Conservation (phyloP, 371 early-diverging fungal genomes). For the Mucor sp. region DNA sequence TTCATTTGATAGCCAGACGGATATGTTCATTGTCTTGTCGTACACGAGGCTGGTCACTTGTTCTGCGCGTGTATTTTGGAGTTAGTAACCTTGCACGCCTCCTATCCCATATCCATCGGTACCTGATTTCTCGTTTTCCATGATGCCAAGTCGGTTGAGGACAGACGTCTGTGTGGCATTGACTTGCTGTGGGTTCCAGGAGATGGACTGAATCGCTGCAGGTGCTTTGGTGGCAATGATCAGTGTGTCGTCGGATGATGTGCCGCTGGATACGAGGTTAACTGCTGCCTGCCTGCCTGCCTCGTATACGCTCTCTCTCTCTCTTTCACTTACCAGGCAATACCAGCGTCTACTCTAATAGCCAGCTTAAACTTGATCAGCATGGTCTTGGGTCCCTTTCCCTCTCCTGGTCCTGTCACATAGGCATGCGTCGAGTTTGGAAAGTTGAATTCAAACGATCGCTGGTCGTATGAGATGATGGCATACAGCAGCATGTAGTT, state of each 20-base stretch:
- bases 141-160: constrained; percentile 26
- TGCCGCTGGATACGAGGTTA: constrained; percentile 26
- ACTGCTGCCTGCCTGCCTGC: too few relatives aligned
- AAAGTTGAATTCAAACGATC: constrained; percentile 47
- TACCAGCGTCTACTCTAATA: constrained; percentile 52
- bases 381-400: constrained; percentile 44
- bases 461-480: constrained; percentile 45
- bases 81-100: neutral
- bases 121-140: constrained; percentile 24
- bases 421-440: constrained; percentile 42
- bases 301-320: too few relatives aligned
- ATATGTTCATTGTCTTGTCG: constrained; percentile 43
- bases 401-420: constrained; percentile 54
- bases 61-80: constrained; percentile 21
- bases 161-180: constrained; percentile 45
- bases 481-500: constrained; percentile 50
- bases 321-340: constrained; percentile 39
- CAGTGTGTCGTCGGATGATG: constrained; percentile 45
- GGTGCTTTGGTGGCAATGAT: constrained; percentile 49
- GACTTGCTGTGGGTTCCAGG: constrained; percentile 53
- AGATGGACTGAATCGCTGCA: constrained; percentile 48
- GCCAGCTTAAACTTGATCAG: constrained; percentile 48
- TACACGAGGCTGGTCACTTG: constrained; percentile 24
- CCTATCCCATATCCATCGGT: too few relatives aligned
- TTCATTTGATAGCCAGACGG: constrained; percentile 43